Percentiles rank a stretch among this genome's conserved stretches.
phyloP scores from a whole-genome alignment of 306 rosid genomes.

The Begonia loranthoides region DNA sequence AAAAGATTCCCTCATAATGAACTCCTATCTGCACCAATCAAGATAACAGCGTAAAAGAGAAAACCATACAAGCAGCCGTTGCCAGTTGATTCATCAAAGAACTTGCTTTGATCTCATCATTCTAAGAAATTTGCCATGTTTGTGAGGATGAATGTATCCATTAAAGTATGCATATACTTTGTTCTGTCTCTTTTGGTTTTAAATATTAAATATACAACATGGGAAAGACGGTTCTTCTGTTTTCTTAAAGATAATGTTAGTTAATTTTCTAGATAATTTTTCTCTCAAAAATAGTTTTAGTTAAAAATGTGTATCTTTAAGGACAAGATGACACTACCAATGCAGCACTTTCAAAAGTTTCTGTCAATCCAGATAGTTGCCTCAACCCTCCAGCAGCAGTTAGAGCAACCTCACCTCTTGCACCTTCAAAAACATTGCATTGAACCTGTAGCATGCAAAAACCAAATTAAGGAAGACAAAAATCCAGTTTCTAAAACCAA shows the following conservation, averaged over 20 bases:
- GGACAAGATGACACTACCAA: constrained; percentile 33
- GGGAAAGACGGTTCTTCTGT: no score
- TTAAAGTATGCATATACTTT: no score
- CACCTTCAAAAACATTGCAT: constrained; percentile 85
- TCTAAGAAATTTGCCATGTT: no score
- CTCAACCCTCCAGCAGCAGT: constrained; percentile 84
- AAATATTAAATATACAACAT: no score
- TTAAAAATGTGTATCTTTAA: no score
- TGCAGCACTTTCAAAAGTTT: constrained; percentile 75
- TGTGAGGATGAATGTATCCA: no score
- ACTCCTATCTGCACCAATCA: constrained; percentile 61
- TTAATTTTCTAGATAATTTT: no score
- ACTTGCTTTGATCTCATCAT: no score
- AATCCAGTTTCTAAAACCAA: neutral
- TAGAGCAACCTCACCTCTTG: constrained; percentile 64
- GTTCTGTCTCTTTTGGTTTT: no score
- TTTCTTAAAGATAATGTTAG: no score
- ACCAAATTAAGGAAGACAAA: neutral
- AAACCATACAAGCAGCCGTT: constrained; percentile 3
- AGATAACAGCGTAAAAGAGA: constrained; percentile 10
- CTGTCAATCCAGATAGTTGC: constrained; percentile 60
- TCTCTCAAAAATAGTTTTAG: no score
- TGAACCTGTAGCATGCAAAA: constrained; percentile 48
- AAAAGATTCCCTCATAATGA: constrained; percentile 61
- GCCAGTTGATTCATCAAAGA: neutral